Percentiles rank a stretch among this genome's conserved stretches.
phyloP scores from a whole-genome alignment of 2,329 filamentous ascomycete genomes.

The Fusarium continuum region DNA sequence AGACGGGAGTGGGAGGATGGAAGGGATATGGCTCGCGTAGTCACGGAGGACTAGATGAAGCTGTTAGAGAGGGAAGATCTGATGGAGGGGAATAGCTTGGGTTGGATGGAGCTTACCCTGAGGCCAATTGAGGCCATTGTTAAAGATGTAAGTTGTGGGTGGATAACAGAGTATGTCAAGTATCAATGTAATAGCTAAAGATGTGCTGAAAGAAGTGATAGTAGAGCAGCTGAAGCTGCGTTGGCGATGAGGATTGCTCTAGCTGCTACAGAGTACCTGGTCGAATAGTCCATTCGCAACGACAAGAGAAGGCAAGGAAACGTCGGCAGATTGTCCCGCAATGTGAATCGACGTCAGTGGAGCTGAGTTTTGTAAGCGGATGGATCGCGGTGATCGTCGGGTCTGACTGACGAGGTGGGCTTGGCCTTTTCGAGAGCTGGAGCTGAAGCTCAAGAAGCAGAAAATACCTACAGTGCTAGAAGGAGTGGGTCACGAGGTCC shows the following conservation, averaged over 20 bases:
- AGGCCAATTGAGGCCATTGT: slow-evolving; percentile 39
- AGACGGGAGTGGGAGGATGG: slow-evolving; percentile 25
- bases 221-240: slow-evolving; percentile 33
- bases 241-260: slow-evolving; percentile 3
- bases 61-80: slow-evolving; percentile 27
- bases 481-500: slow-evolving; percentile 25
- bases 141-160: not conserved
- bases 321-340: too few species aligned
- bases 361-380: slow-evolving; percentile 20
- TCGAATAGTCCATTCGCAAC: slow-evolving; percentile 24
- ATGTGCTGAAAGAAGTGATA: not conserved
- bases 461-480: slow-evolving; percentile 16
- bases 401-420: slow-evolving; percentile 18
- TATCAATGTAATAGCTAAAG: not conserved
- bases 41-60: slow-evolving; percentile 27
- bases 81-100: not conserved
- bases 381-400: slow-evolving; percentile 13
- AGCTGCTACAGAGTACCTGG: slow-evolving; percentile 14
- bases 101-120: slow-evolving; percentile 34
- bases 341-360: slow-evolving; percentile 27
- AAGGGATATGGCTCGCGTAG: slow-evolving; percentile 35
- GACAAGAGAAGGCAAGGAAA: not conserved
- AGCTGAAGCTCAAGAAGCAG: slow-evolving; percentile 8
- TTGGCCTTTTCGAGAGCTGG: slow-evolving; percentile 8
- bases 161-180: not conserved